Conservation (phyloP, 2,329 filamentous ascomycete genomes). For the Biscogniauxia marginata region DNA sequence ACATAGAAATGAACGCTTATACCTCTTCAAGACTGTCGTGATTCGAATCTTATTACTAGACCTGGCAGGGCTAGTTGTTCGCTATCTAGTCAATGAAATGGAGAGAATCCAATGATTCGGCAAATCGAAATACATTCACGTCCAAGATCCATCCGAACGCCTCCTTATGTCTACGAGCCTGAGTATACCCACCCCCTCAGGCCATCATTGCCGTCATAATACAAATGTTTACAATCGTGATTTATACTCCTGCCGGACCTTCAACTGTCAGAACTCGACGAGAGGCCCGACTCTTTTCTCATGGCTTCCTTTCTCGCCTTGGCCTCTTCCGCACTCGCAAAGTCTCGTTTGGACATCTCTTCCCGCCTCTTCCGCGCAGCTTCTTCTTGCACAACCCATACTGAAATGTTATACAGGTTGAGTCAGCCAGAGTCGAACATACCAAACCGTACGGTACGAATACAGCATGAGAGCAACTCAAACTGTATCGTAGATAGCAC, state of each 20-base stretch:
- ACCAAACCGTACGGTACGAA: too few relatives aligned
- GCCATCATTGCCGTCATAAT: background rate
- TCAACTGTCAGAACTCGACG: conserved; percentile 9
- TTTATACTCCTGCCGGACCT: too few relatives aligned
- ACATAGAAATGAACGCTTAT: background rate
- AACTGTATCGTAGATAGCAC: too few relatives aligned
- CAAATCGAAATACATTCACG: background rate
- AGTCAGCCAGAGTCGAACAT: too few relatives aligned
- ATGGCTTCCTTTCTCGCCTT: conserved; percentile 42
- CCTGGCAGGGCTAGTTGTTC: background rate
- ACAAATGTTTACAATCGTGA: background rate
- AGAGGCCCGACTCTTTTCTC: conserved; percentile 35
- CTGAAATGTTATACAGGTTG: conserved; percentile 26
- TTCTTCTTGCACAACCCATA: conserved; percentile 46
- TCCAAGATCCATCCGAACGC: conserved; percentile 1
- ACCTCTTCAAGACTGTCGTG: background rate
- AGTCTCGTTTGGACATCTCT: conserved; percentile 35
- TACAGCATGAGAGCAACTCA: too few relatives aligned
- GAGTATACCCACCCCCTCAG: too few relatives aligned
- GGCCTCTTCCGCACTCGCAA: conserved; percentile 36
- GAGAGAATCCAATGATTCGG: background rate
- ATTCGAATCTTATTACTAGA: background rate
- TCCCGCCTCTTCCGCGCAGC: conserved; percentile 36
- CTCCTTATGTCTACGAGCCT: background rate
- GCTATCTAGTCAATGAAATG: too few relatives aligned